phyloP scores from a whole-genome alignment of 169 alveolate genomes.

The Babesia bovis region DNA sequence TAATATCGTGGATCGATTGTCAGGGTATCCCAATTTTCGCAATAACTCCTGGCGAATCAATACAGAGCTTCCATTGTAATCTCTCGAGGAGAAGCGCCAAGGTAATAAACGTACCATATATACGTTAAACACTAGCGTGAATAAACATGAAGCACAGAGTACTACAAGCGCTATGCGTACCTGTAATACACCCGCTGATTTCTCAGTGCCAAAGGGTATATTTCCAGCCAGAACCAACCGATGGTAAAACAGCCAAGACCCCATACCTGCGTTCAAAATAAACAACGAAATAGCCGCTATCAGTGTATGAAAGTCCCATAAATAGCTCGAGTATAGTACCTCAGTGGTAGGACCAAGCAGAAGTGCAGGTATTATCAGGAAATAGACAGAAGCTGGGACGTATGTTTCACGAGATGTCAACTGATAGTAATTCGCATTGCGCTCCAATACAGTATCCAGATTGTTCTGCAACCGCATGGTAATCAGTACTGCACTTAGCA shows the following conservation, averaged over 20 bases:
- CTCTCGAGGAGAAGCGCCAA: constrained; percentile 5
- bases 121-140: constrained; percentile 4
- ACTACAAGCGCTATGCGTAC: constrained; percentile 20
- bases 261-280: constrained; percentile 26
- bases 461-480: constrained; percentile 54
- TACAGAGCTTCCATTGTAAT: constrained; percentile 1
- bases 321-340: constrained; percentile 14
- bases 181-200: background rate
- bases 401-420: constrained; percentile 11
- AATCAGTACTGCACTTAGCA: constrained; percentile 28
- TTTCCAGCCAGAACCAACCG: constrained; percentile 19
- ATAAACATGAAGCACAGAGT: constrained; percentile 1
- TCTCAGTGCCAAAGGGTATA: background rate
- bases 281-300: constrained; percentile 16
- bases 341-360: constrained; percentile 29
- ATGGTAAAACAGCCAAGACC: constrained; percentile 42
- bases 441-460: constrained; percentile 60
- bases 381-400: constrained; percentile 29
- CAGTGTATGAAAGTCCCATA: constrained; percentile 32
- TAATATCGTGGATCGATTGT: background rate
- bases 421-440: constrained; percentile 38
- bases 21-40: constrained; percentile 1
- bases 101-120: background rate
- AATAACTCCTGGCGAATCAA: constrained; percentile 12
- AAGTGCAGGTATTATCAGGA: constrained; percentile 39